phyloP scores from a whole-genome alignment of 2,329 filamentous ascomycete genomes.

The Botrytis squamosa region DNA sequence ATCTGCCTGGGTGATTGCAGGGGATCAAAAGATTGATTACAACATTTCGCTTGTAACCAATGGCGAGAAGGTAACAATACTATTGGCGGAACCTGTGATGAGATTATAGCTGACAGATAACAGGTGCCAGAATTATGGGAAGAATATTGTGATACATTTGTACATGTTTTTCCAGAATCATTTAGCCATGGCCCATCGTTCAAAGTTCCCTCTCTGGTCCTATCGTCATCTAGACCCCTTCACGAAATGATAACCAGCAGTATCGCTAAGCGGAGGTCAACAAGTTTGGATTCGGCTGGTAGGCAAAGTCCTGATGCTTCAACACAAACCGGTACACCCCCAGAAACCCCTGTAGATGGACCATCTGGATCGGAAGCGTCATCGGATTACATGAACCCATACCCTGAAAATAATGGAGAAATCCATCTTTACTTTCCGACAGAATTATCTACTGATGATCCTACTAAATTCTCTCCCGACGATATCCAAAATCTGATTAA shows the following conservation, averaged over 20 bases:
- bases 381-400: constrained; percentile 29
- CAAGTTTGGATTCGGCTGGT: constrained; percentile 46
- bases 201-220: constrained; percentile 46
- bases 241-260: constrained; percentile 22
- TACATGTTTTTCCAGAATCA: constrained; percentile 56
- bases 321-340: constrained; percentile 41
- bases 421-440: constrained; percentile 54
- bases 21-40: constrained; percentile 21
- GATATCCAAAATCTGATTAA: constrained; percentile 57
- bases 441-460: constrained; percentile 24
- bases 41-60: constrained; percentile 15
- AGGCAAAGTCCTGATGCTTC: constrained; percentile 38
- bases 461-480: constrained; percentile 40
- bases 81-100: neutral
- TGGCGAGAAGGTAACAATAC: constrained; percentile 15
- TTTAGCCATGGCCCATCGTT: constrained; percentile 57
- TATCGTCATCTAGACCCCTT: constrained; percentile 14
- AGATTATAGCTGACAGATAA: neutral
- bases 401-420: constrained; percentile 45
- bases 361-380: constrained; percentile 26
- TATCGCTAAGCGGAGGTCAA: constrained; percentile 32
- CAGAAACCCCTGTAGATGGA: constrained; percentile 35
- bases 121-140: constrained; percentile 69
- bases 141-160: constrained; percentile 55
- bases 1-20: constrained; percentile 20